Evolutionary conservation across 2,329 filamentous ascomycete genomes (phyloP).

Genomic region (Claviceps paspali): DNA sequence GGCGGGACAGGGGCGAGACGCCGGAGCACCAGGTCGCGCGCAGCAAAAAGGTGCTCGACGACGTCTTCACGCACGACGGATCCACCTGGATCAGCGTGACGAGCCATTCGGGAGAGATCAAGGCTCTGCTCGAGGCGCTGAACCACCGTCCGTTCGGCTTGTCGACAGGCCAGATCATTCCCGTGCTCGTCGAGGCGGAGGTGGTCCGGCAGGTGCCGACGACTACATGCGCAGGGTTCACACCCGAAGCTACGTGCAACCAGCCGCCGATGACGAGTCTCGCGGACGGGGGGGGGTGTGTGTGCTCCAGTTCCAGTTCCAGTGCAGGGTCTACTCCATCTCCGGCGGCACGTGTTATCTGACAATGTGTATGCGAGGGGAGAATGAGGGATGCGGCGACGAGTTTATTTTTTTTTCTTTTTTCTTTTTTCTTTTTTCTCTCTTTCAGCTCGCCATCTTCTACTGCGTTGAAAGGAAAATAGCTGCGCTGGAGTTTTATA

Average conservation of each 20-base stretch:
- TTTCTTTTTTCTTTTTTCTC: too few relatives aligned
- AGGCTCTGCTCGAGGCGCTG: constrained; percentile 35
- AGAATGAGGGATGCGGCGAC: too few relatives aligned
- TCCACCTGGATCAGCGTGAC: constrained; percentile 44
- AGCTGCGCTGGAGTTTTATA: too few relatives aligned
- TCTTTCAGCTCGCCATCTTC: too few relatives aligned
- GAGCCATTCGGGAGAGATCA: constrained; percentile 43
- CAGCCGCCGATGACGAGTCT: constrained; percentile 29
- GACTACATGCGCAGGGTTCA: constrained; percentile 18
- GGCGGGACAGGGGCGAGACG: constrained; percentile 25
- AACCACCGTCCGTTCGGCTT: constrained; percentile 47
- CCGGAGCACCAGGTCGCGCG: constrained; percentile 31
- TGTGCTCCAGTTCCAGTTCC: constrained; percentile 24
- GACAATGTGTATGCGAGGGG: too few relatives aligned
- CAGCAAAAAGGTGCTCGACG: constrained; percentile 35
- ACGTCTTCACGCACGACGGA: constrained; percentile 37
- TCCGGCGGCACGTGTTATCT: too few relatives aligned
- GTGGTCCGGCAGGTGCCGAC: constrained; percentile 18
- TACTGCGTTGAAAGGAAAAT: too few relatives aligned
- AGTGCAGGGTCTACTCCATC: constrained; percentile 2
- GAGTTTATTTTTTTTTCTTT: too few relatives aligned
- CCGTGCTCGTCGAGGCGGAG: constrained; percentile 48
- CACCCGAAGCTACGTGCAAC: constrained; percentile 26
- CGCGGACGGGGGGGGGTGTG: constrained; percentile 23
- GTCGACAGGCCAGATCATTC: constrained; percentile 52